Percentiles rank a stretch among this genome's conserved stretches.
Evolutionary conservation across 768 basidiomycete genomes (phyloP).

Genomic region (Hirschioporus abietinus): DNA sequence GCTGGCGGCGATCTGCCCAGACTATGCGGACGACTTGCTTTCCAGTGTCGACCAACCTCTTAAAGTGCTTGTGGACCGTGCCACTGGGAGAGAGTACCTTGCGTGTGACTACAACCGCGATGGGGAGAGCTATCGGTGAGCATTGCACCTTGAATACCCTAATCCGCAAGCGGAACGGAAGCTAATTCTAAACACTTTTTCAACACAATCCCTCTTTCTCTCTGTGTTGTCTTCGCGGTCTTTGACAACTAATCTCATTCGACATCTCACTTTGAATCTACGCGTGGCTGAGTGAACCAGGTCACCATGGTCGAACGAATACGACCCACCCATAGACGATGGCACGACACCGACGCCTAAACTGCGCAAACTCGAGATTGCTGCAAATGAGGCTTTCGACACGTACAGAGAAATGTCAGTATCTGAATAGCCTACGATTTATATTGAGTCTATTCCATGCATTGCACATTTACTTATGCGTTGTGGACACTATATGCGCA

Average conservation of each 20-base stretch:
- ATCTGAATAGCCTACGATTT: not conserved
- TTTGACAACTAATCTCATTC: not conserved
- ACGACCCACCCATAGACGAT: conserved; percentile 84
- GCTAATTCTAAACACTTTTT: not conserved
- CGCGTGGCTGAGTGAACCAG: conserved; percentile 34
- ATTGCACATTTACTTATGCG: not conserved
- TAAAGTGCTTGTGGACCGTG: conserved; percentile 71
- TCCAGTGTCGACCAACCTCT: conserved; percentile 95
- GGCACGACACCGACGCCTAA: conserved; percentile 82
- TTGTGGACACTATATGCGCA: conserved; percentile 20
- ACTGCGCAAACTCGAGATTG: conserved; percentile 85
- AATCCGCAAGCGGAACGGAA: not conserved
- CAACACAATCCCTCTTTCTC: not conserved
- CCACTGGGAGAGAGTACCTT: conserved; percentile 84
- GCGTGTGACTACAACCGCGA: conserved; percentile 93
- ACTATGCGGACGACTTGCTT: conserved; percentile 91
- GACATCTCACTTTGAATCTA: not conserved
- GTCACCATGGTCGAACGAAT: conserved; percentile 98
- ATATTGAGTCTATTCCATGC: not conserved
- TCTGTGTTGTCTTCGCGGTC: not conserved
- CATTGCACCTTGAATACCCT: conserved; percentile 9
- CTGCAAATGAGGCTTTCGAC: conserved; percentile 95
- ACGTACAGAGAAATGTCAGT: conserved; percentile 91
- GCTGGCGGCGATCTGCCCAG: conserved; percentile 80
- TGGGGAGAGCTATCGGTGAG: conserved; percentile 84